Conservation (phyloP, 176 grass and related monocot species). For the Bolboschoenus planiculmis region DNA sequence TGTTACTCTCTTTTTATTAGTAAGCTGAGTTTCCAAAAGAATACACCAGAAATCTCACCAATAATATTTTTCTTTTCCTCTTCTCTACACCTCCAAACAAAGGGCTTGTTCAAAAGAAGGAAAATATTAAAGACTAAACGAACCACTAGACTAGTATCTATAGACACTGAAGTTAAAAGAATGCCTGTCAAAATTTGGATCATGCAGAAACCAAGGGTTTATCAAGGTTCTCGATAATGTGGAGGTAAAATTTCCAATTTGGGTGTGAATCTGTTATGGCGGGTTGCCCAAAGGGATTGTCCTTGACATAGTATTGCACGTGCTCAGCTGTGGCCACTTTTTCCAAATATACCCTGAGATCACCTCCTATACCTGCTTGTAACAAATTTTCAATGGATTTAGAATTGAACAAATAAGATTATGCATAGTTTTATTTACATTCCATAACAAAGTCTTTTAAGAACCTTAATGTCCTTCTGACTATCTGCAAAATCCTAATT, state of each 20-base stretch:
- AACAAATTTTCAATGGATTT: slow-evolving; percentile 11
- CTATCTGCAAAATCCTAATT: not conserved
- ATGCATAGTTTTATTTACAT: not conserved
- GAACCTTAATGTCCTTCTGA: not conserved
- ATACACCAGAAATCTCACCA: not conserved
- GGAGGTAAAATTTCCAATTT: slow-evolving; percentile 71
- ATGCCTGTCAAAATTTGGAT: slow-evolving; percentile 22
- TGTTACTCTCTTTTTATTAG: not conserved
- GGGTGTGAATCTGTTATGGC: slow-evolving; percentile 62
- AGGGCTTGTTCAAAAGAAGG: not conserved
- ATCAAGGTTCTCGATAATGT: slow-evolving; percentile 37
- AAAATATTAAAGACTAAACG: not conserved
- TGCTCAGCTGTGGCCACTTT: slow-evolving; percentile 45
- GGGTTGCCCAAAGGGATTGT: slow-evolving; percentile 78
- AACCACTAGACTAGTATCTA: not conserved
- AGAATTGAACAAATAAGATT: slow-evolving; percentile 16
- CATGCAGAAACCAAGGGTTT: slow-evolving; percentile 26
- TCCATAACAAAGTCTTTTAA: not conserved
- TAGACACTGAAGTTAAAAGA: not conserved
- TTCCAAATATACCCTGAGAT: slow-evolving; percentile 80
- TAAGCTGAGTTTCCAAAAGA: not conserved
- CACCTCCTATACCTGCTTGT: slow-evolving; percentile 64
- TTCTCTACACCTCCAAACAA: not conserved
- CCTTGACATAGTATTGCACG: slow-evolving; percentile 50
- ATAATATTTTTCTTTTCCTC: not conserved